Base-by-base conservation (phyloP, 805 yeast genomes). In the Yamadazyma laniorum region DNA sequence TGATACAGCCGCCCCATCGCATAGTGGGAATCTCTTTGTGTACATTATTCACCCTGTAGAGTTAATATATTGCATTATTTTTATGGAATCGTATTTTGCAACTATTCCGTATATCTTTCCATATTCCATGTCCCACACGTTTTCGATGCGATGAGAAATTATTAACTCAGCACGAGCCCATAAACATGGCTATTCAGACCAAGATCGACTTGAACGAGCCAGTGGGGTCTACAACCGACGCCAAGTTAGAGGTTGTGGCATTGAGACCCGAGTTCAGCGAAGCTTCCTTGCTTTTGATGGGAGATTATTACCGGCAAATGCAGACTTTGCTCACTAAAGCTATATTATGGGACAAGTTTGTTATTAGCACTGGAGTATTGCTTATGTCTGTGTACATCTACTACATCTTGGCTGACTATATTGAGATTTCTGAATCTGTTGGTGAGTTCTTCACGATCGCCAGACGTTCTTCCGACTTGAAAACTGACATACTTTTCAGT, bases 281-380 rank as follows among this genome's bases (percentile, higher is more conserved):
- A 30, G 85, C 85, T 8, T 76, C 82, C 1, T 52, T 81, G 38
- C 79, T 77, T 40, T 59, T 84, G 42, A 77, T 82, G 21, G 78
- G 85, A 40, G 93, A 85, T 55, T 77, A 70, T 47, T 62, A 76
- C 39, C 53, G 73, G 17, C 69, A 64, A 45, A 54, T 65, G 27
- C 82, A 77, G 51, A 59, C 79, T 2, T 43, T 58, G 18, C 65
- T 77, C 37, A 76, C 74, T 53, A 68, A 53, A 41, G 50, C 52
- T 32, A 50, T 77, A 27, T 67, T 77, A 33, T 70, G 70, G 65
- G 73, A 72, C 52, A 76, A 74, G 3, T 40, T 63, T 16, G 26
- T 54, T 9, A 48, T 53, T 3, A 42, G 56, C 11, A 18, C 56
- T 1, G 48, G 64, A 1, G 16, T 45, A 5, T 11, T 18, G 5